Evolutionary conservation across 768 basidiomycete species (phyloP), one percentile per base, ranked within the genome.

Genomic region (Podaxis mareebaensis): DNA sequence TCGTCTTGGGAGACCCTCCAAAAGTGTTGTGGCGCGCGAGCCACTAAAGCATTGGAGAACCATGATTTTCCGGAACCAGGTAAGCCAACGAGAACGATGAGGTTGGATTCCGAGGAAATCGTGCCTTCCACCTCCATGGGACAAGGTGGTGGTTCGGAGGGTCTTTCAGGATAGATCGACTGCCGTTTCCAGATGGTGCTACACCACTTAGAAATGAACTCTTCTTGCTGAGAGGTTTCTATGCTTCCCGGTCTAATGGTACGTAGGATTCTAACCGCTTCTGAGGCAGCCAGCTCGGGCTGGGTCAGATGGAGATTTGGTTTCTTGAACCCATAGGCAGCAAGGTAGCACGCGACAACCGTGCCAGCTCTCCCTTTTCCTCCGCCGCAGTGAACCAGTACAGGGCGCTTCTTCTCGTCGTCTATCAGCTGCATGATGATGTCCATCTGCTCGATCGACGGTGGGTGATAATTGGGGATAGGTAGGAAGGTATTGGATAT

Each of bases 301-400:
- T 82, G 80, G 6, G 74, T 75, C 65, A 78, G 78, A 28, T 69
- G 53, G n/a, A 68, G 65, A n/a, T 70, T 67, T n/a, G 82, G 81
- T 38, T 71, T 74, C 13, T 71, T 70, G 71, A 86, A 87, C 1
- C 86, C 85, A 67, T 78, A 85, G 0, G 85, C 85, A 28, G 79
- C 79, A 53, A 89, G 74, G 65, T 85, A 86, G 65, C 85, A 86
- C 0, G 86, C 87, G 4, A 83, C 81, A 0, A 87, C 83, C 1
- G 84, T 86, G 15, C 87, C 86, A 24, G 86, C 85, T 10, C 85
- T 79, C 0, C 86, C 86, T 65, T 85, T 86, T 2, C 86, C 87
- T 5, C 85, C 86, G 3, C 84, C 86, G 67, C 86, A 88, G 64
- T 88, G 86, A 2, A 88, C 74, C 13, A 88, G 72, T 7, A 85